phyloP scores from a whole-genome alignment of 306 rosid species.

The Vigna mungo region DNA sequence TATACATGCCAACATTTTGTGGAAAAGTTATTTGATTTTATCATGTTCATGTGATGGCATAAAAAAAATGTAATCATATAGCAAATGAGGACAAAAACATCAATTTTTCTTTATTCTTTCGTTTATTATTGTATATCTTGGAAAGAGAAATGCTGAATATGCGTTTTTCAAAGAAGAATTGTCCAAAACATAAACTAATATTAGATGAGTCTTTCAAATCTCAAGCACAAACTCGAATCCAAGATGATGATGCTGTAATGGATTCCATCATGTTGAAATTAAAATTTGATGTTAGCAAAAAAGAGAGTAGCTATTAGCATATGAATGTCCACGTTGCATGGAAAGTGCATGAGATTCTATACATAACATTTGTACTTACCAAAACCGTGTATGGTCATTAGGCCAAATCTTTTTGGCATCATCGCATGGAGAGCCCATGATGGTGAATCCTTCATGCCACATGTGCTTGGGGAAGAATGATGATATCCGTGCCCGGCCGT shows the following conservation, averaged over 20 bases:
- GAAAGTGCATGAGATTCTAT: conserved; percentile 47
- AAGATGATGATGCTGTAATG: conserved; percentile 6
- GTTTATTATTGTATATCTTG: conserved; percentile 15
- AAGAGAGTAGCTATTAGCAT: not conserved
- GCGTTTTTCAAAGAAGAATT: conserved; percentile 10
- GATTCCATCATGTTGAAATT: not conserved
- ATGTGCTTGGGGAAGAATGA: conserved; percentile 64
- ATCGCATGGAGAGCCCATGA: conserved; percentile 61
- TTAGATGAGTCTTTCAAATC: not conserved
- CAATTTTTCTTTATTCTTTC: not conserved
- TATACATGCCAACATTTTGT: not conserved
- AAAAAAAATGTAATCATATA: not conserved
- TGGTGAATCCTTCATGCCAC: conserved; percentile 96
- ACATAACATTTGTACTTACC: conserved; percentile 58
- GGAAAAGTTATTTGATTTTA: not conserved
- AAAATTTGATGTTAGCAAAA: not conserved
- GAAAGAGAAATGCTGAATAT: conserved; percentile 19
- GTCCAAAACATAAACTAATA: conserved; percentile 4
- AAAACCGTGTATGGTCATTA: conserved; percentile 57
- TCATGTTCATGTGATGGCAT: conserved; percentile 20
- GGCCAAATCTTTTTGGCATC: conserved; percentile 79
- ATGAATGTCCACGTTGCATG: conserved; percentile 61
- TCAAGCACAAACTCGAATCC: not conserved
- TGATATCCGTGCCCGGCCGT: conserved; percentile 71
- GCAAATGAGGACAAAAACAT: conserved; percentile 36